Percentiles rank a stretch among this genome's conserved stretches.
Conservation (phyloP, 2,329 filamentous ascomycete species). For the Xylariaceae sp. region DNA sequence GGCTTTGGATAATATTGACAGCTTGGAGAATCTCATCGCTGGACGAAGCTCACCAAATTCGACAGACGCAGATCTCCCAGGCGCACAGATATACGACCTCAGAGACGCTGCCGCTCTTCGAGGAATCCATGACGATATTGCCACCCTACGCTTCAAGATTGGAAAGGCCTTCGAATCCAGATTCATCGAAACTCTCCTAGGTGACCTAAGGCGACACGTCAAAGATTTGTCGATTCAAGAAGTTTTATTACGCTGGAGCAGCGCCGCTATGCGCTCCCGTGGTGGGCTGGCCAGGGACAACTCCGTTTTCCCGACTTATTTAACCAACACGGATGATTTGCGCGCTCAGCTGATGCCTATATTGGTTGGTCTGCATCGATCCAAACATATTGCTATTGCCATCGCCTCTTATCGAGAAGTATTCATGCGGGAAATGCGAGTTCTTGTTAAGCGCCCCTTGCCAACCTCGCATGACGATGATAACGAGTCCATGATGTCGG, state of each 20-base stretch:
- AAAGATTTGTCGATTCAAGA: constrained; percentile 64
- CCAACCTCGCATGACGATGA: constrained; percentile 95
- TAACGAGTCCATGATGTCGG: constrained; percentile 80
- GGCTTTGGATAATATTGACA: constrained; percentile 71
- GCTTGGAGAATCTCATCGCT: constrained; percentile 72
- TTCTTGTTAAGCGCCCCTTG: constrained; percentile 74
- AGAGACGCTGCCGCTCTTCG: constrained; percentile 73
- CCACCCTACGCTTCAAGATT: constrained; percentile 70
- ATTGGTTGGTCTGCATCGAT: constrained; percentile 73
- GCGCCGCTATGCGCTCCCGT: constrained; percentile 65
- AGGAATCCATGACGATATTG: constrained; percentile 71
- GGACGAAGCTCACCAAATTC: constrained; percentile 52
- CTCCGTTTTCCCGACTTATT: constrained; percentile 71
- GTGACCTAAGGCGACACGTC: constrained; percentile 75
- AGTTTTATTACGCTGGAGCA: constrained; percentile 80
- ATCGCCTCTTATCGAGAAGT: constrained; percentile 80
- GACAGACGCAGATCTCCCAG: constrained; percentile 29
- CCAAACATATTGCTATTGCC: constrained; percentile 73
- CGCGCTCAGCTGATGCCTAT: constrained; percentile 65
- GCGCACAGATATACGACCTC: constrained; percentile 57
- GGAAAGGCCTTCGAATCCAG: constrained; percentile 80
- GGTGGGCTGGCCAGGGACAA: constrained; percentile 62
- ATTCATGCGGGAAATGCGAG: constrained; percentile 79
- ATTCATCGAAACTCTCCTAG: constrained; percentile 72
- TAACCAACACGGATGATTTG: constrained; percentile 65